Evolutionary conservation across 2,329 filamentous ascomycete genomes (phyloP).

Genomic region (Penicillium decumbens): DNA sequence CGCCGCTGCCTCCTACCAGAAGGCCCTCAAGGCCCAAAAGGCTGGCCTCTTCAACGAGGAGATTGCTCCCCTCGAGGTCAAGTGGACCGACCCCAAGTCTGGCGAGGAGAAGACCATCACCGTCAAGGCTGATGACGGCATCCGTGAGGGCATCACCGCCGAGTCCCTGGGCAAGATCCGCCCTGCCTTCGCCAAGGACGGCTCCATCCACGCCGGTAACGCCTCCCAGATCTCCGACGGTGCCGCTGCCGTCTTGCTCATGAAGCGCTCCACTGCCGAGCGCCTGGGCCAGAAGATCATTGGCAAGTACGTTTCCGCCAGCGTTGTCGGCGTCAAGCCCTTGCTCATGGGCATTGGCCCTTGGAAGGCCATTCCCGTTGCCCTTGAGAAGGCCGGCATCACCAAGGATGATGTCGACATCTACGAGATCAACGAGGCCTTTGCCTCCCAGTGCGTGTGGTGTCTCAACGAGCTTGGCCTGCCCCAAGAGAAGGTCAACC

Average conservation of each 20-base stretch:
- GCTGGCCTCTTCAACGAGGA: slow-evolving; percentile 89
- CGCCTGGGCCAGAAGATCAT: slow-evolving; percentile 81
- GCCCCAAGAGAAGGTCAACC: slow-evolving; percentile 84
- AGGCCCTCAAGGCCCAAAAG: slow-evolving; percentile 79
- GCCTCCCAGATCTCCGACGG: slow-evolving; percentile 94
- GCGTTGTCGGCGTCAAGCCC: slow-evolving; percentile 82
- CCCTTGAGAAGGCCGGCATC: slow-evolving; percentile 81
- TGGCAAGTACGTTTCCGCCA: slow-evolving; percentile 84
- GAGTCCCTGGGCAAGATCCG: slow-evolving; percentile 89
- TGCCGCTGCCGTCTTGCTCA: slow-evolving; percentile 88
- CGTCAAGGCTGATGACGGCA: slow-evolving; percentile 80
- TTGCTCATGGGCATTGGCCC: slow-evolving; percentile 95
- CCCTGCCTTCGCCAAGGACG: slow-evolving; percentile 84
- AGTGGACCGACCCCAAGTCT: slow-evolving; percentile 86
- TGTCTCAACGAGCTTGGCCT: slow-evolving; percentile 84
- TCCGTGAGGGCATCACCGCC: slow-evolving; percentile 76
- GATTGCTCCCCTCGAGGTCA: slow-evolving; percentile 79
- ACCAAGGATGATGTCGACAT: slow-evolving; percentile 89
- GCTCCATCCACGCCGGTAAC: slow-evolving; percentile 92
- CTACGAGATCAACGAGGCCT: slow-evolving; percentile 99
- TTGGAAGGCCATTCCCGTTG: slow-evolving; percentile 92
- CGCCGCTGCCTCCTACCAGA: slow-evolving; percentile 86
- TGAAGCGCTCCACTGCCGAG: slow-evolving; percentile 90
- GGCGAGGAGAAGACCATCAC: slow-evolving; percentile 78
- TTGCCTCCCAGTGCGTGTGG: slow-evolving; percentile 91